phyloP scores from a whole-genome alignment of 331 rosid species.

The Stylosanthes scabra region DNA sequence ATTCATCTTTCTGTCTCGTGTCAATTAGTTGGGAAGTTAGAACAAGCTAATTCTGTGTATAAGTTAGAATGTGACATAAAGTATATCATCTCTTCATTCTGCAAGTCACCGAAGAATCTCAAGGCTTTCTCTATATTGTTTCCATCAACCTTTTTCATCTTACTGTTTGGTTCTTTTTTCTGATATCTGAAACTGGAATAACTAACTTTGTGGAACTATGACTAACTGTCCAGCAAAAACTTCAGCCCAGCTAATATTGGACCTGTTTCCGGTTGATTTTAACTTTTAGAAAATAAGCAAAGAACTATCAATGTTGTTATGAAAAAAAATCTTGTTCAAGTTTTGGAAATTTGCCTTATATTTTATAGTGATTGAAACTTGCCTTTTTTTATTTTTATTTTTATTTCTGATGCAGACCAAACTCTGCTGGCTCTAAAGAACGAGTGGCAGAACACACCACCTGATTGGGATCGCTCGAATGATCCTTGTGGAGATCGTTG shows the following conservation, averaged over 20 bases:
- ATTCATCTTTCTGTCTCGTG: neutral
- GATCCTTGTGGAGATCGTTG: conserved; percentile 67
- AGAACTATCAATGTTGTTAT: neutral
- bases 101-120: too few species aligned
- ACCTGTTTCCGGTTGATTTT: conserved; percentile 1
- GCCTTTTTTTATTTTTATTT: neutral
- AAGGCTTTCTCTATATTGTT: too few species aligned
- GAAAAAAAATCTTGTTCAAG: neutral
- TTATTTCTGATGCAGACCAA: conserved; percentile 44
- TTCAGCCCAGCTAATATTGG: neutral
- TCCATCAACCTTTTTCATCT: too few species aligned
- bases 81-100: too few species aligned
- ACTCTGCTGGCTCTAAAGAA: conserved; percentile 43
- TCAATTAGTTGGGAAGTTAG: neutral
- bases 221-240: neutral
- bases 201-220: too few species aligned
- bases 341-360: neutral
- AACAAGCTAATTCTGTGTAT: too few species aligned
- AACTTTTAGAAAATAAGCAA: too few species aligned
- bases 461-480: conserved; percentile 46
- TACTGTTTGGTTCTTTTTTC: too few species aligned
- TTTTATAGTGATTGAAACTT: conserved; percentile 29
- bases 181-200: too few species aligned
- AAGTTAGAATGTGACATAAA: too few species aligned
- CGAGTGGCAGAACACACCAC: conserved; percentile 50